Evolutionary conservation across 441 rosid species (phyloP), one percentile per base, ranked within the genome.

Genomic region (Populus hybrid): DNA sequence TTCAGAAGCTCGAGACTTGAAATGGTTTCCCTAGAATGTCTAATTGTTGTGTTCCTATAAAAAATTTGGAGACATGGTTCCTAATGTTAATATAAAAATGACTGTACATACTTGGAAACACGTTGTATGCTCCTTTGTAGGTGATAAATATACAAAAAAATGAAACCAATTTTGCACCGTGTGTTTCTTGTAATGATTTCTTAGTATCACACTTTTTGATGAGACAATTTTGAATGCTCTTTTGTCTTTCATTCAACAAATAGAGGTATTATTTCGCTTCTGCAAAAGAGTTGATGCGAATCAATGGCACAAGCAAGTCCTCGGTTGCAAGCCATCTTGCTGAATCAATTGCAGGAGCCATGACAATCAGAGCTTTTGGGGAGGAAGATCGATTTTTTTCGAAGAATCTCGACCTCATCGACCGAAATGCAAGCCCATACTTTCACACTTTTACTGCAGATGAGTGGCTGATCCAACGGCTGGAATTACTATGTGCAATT

Each of bases 251-350:
- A 33, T 35, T 26, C 8, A 31, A n/a, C 4, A 26, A 31, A 75
- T 2, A 96, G 99, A 87, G 82, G 77, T 92, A 91, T 74, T 94
- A 97, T 81, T 88, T 88, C 69, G 84, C 93, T 33, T 61, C 95
- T 36, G 91, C 97, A 7, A 96, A 92, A 79, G 99, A 96, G 84
- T 79, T 96, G 74, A 93, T 92, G 98, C 84, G 98, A 71, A 84
- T 92, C 70, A 87, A 90, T 73, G 98, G 98, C 77, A 90, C 95
- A 12, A 94, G 92, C 61, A 97, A 89, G 79, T 94, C 98, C 35
- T 82, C 84, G 11, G 88, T 90, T 64, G 98, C 96, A 40, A 94
- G 91, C 81, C 97, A 94, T 81, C 84, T 97, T 31, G 90, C 95
- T 9, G 99, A 97, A 83, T 92, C 97, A 20, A 88, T 90, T 63